These are phyloP conservation scores for Macroventuria anomochaeta DNA, from an alignment of 2,329 filamentous ascomycete genomes.

Conservation along the genomic window DNA sequence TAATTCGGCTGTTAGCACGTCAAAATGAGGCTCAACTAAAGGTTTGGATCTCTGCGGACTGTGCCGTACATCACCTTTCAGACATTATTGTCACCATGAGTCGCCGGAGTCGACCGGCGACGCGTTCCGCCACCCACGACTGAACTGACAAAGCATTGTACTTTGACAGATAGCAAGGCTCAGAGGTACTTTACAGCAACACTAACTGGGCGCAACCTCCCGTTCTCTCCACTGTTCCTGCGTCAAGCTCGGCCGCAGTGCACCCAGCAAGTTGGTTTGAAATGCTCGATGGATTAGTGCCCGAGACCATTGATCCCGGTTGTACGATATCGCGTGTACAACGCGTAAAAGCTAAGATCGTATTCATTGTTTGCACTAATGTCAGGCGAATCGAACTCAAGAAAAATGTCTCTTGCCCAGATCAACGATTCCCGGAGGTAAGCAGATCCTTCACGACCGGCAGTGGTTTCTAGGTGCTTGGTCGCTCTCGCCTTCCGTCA, in stretches of 20 bases:
- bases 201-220: neutral
- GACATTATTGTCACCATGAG: neutral
- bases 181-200: neutral
- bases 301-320: slow-evolving; percentile 2
- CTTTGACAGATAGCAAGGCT: too few species aligned
- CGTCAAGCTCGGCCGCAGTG: neutral
- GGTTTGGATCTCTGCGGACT: too few species aligned
- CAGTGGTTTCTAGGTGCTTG: neutral
- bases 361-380: neutral
- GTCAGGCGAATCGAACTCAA: neutral
- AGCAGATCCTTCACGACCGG: neutral
- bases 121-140: neutral
- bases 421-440: neutral
- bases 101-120: neutral
- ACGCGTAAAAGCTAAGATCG: neutral
- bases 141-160: neutral
- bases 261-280: neutral
- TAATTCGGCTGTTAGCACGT: too few species aligned
- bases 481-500: slow-evolving; percentile 3
- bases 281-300: neutral
- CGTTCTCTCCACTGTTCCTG: neutral
- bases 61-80: too few species aligned
- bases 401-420: neutral
- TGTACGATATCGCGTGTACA: slow-evolving; percentile 3
- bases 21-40: too few species aligned